Evolutionary conservation across 305 asterid species (phyloP).

Genomic region (Ilex paraguariensis): DNA sequence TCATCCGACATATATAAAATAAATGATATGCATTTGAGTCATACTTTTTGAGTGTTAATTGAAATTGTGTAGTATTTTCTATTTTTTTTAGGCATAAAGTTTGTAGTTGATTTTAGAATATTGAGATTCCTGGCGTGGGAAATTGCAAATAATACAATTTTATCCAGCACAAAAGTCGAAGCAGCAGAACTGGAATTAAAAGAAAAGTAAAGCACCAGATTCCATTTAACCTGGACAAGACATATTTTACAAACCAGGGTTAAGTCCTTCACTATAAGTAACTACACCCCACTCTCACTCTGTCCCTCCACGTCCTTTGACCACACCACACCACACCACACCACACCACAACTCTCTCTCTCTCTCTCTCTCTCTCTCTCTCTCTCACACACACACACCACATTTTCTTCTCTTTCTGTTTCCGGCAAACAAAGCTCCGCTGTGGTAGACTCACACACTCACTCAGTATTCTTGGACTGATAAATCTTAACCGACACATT

Average conservation of each 20-base stretch:
- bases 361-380: background rate
- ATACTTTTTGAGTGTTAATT: too few species aligned
- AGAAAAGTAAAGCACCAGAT: background rate
- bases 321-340: too few species aligned
- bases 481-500: background rate
- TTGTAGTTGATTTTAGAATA: too few species aligned
- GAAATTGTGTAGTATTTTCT: too few species aligned
- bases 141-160: background rate
- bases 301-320: background rate
- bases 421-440: background rate
- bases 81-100: too few species aligned
- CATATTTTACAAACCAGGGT: background rate
- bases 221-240: conserved; percentile 1
- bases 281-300: background rate
- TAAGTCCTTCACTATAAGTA: background rate
- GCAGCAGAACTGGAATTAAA: background rate
- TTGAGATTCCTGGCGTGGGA: too few species aligned
- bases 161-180: background rate
- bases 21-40: too few species aligned
- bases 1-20: too few species aligned
- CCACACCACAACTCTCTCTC: background rate
- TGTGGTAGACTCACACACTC: background rate
- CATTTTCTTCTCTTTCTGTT: too few species aligned
- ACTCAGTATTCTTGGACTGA: background rate
- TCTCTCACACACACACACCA: background rate